phyloP scores from a whole-genome alignment of 192 early-diverging fungal species.

The Rhizophlyctis rosea region DNA sequence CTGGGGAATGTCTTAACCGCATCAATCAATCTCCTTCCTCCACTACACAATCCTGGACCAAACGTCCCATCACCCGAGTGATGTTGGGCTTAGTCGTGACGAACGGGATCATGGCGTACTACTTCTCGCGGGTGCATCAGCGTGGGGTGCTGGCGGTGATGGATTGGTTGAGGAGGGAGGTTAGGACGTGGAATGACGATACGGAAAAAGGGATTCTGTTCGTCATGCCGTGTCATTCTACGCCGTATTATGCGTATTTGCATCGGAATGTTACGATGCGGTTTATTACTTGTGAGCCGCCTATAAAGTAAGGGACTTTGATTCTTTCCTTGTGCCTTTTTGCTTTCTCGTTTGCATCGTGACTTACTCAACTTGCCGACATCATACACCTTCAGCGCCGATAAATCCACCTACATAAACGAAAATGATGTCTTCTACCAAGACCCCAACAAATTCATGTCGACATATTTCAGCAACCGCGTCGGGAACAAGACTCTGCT shows the following conservation, averaged over 20 bases:
- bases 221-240: slow-evolving; percentile 97
- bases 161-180: slow-evolving; percentile 61
- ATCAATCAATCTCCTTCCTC: not conserved
- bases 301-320: slow-evolving; percentile 60
- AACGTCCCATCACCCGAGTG: slow-evolving; percentile 12
- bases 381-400: too few relatives aligned
- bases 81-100: slow-evolving; percentile 56
- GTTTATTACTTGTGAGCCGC: slow-evolving; percentile 92
- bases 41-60: not conserved
- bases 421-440: slow-evolving; percentile 80
- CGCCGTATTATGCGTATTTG: slow-evolving; percentile 85
- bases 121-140: slow-evolving; percentile 80
- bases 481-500: slow-evolving; percentile 2
- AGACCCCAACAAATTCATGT: slow-evolving; percentile 60
- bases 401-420: slow-evolving; percentile 47
- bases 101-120: slow-evolving; percentile 66
- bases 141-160: slow-evolving; percentile 89
- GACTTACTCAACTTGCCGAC: too few relatives aligned
- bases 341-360: too few relatives aligned
- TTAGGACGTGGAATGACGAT: too few relatives aligned
- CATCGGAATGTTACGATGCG: slow-evolving; percentile 70
- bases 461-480: slow-evolving; percentile 25
- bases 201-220: slow-evolving; percentile 62
- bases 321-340: too few relatives aligned
- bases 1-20: slow-evolving; percentile 4